Evolutionary conservation across 2,329 filamentous ascomycete species (phyloP), one percentile per base, ranked within the genome.

Genomic region (Beauveria rudraprayagi): DNA sequence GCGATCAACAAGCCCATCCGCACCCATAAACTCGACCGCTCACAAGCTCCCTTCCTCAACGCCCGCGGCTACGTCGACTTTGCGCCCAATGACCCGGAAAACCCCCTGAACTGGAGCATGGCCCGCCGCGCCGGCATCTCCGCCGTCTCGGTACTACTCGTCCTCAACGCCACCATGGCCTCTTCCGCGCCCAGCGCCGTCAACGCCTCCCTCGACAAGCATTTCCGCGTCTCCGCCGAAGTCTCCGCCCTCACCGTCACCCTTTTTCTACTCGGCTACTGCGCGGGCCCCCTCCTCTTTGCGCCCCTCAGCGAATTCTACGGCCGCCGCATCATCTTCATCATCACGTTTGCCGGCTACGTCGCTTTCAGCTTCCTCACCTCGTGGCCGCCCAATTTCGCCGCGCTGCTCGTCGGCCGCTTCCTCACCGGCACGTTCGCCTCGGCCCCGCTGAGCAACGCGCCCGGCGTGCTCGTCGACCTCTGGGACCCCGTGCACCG

Each of bases 251-350:
- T 84, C 9, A 79, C 80, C 1, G 79, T 82, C 48, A 81, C 80
- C 0, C 67, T 84, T 10, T 85, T 83, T 65, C 72, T 84, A 28
- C 72, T 84, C 4, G 82, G 72, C 4, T 87, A 86, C 69, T 81
- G 80, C 63, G 77, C 80, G 2, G 84, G 84, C 0, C 84, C 84
- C 0, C 71, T 87, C 3, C 54, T 84, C 2, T 86, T 83, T 66
- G 83, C 82, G 1, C 83, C 83, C 0, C 66, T 84, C 22, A 81
- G 77, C 43, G 83, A 85, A 68, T 81, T 84, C 61, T 85, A 81
- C 67, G 81, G 82, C 14, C 74, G 82, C 8, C 67, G 80, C 65
- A 80, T 76, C 74, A 76, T 84, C 52, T 81, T 83, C 65, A 78
- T 81, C 67, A 69, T 78, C 52, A 76, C 75, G 0, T 82, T 83